A percentile compares a stretch with the other conserved stretches of the same genome.
phyloP scores from a whole-genome alignment of 2,329 filamentous ascomycete genomes.

The Colletotrichum tropicicola region DNA sequence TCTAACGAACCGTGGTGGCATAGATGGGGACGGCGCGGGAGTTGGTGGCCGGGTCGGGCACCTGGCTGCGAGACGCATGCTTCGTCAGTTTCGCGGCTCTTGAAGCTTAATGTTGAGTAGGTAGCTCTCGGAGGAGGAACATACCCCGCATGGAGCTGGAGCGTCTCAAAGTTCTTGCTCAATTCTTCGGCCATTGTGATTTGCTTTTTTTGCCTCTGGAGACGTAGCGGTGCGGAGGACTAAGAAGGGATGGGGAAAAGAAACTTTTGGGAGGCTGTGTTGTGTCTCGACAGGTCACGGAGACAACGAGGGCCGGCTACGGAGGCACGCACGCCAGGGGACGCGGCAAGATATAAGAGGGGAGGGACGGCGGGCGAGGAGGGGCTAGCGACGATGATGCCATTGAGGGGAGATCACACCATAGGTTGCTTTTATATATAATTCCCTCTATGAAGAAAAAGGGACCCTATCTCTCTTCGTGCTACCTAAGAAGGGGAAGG shows the following conservation, averaged over 20 bases:
- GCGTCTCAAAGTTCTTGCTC: slow-evolving; percentile 79
- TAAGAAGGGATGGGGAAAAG: not conserved
- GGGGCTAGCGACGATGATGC: slow-evolving; percentile 24
- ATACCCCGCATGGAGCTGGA: slow-evolving; percentile 87
- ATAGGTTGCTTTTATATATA: not conserved
- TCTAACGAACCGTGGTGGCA: slow-evolving; percentile 71
- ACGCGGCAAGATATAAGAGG: not conserved
- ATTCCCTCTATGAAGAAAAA: not conserved
- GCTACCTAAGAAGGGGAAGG: too few species aligned
- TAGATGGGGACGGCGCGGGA: slow-evolving; percentile 95
- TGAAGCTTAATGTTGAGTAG: not conserved
- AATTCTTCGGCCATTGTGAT: slow-evolving; percentile 52
- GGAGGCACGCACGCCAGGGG: slow-evolving; percentile 10
- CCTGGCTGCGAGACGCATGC: slow-evolving; percentile 66
- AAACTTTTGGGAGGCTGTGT: not conserved
- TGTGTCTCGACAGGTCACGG: slow-evolving; percentile 3
- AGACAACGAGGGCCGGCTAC: slow-evolving; percentile 13
- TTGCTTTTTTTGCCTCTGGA: not conserved
- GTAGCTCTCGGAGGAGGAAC: slow-evolving; percentile 33
- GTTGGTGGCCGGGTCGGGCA: slow-evolving; percentile 83
- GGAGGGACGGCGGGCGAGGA: slow-evolving; percentile 1
- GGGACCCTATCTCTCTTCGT: not conserved
- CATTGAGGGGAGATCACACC: slow-evolving; percentile 28
- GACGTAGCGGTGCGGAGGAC: not conserved
- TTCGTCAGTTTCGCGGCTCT: slow-evolving; percentile 14